These are phyloP conservation scores for Macrophomina phaseolina DNA, from an alignment of 2,329 filamentous ascomycete species.

Conservation along the genomic window DNA sequence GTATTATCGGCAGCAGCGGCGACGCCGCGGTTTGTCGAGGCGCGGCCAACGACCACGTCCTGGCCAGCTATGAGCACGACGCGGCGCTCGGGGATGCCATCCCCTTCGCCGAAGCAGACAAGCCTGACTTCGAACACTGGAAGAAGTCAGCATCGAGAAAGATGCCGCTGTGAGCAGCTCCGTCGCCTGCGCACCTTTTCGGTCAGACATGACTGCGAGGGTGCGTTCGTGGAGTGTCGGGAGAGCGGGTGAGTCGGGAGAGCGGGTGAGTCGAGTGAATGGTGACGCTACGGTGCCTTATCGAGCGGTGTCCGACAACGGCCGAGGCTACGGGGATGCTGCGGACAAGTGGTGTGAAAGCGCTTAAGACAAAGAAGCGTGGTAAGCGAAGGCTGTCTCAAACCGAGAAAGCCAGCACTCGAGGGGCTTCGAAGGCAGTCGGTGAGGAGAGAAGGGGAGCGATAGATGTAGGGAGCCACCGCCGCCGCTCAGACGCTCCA, in stretches of 20 bases:
- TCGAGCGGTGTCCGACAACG: slow-evolving; percentile 20
- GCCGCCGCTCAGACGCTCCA: slow-evolving; percentile 1
- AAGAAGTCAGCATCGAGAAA: slow-evolving; percentile 46
- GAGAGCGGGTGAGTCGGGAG: slow-evolving; percentile 9
- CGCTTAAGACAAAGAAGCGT: slow-evolving; percentile 6
- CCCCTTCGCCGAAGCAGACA: slow-evolving; percentile 46
- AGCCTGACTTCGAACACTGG: slow-evolving; percentile 41
- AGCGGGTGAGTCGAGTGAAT: slow-evolving; percentile 21
- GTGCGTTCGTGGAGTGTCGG: background rate
- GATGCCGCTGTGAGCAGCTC: slow-evolving; percentile 29
- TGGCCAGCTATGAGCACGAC: slow-evolving; percentile 37
- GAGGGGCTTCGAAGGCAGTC: background rate
- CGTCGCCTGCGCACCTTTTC: slow-evolving; percentile 30
- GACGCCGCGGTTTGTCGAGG: slow-evolving; percentile 48
- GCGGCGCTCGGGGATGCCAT: slow-evolving; percentile 42
- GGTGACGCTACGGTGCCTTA: slow-evolving; percentile 23
- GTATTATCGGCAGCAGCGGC: slow-evolving; percentile 59
- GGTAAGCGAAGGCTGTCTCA: background rate
- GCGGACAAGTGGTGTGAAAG: background rate
- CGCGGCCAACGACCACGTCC: slow-evolving; percentile 48
- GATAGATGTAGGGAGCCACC: slow-evolving; percentile 11
- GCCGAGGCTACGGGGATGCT: slow-evolving; percentile 9
- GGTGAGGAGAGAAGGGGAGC: background rate
- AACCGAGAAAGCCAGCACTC: slow-evolving; percentile 1
- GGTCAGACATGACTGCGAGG: slow-evolving; percentile 24